Evolutionary conservation across 306 rosid species (phyloP), one percentile per base, ranked within the genome.

Genomic region (Sindora glabra): DNA sequence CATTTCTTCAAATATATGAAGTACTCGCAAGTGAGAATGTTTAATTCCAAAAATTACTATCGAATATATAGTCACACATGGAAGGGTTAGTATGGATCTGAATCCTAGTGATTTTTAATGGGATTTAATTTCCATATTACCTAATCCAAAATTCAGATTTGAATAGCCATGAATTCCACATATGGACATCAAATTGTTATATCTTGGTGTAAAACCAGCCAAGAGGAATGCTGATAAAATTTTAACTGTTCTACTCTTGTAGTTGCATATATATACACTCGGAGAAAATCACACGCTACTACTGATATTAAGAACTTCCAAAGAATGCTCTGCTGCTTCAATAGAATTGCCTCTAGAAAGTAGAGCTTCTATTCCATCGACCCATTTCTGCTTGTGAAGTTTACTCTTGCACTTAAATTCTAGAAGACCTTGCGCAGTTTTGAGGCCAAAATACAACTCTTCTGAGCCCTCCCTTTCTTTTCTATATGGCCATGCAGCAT

Each of bases 321-420:
- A 50, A 44, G 95, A 79, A 51, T 36, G 48, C 49, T 79, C 88
- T 1, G 84, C 72, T 60, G 76, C 83, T 69, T 76, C 95, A 4
- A 59, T 49, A 62, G 74, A 59, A 71, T 69, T 78, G 46, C 77
- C 75, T 67, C 50, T 81, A 56, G 68, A 59, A 73, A 92, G 89
- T 67, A 84, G 86, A 67, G 45, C 44, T 51, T 84, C 84, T 56
- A 92, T 73, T 75, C 87, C 95, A 44, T 86, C 87, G 59, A 89
- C 90, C 99, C 95, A 92, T 58, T 77, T 81, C 74, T 86, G 96
- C 74, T 86, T 89, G 34, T 83, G 87, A 36, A 67, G 64, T 72
- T 75, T 78, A 77, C 72, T 89, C 73, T 86, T 81, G 76, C 95
- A 88, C 79, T 84, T 86, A 47, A 92, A 92, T 63, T 92, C 99